These are phyloP conservation scores for Xanthoconium purpureum DNA, from an alignment of 768 basidiomycete genomes.

Conservation along the genomic window DNA sequence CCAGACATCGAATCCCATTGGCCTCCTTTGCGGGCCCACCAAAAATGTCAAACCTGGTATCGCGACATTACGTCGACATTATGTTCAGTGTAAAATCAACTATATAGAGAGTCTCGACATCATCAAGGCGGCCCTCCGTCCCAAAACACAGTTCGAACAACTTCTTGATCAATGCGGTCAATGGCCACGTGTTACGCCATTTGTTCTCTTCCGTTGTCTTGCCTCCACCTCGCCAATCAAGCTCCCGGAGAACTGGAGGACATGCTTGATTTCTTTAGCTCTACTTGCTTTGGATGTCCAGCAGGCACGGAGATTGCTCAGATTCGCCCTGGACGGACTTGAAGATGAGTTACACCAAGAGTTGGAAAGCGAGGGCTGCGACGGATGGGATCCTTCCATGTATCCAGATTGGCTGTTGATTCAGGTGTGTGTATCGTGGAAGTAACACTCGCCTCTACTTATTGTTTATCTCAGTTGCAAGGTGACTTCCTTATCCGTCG, in stretches of 20 bases:
- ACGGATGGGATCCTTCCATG: neutral
- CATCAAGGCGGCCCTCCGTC: neutral
- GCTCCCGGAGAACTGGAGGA: neutral
- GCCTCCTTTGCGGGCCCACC: too few relatives aligned
- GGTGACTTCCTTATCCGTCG: neutral
- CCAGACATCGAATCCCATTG: neutral
- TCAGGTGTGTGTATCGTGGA: too few relatives aligned
- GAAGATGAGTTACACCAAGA: neutral
- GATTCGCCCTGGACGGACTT: neutral
- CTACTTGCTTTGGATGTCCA: neutral
- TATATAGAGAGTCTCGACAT: neutral
- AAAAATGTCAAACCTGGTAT: too few relatives aligned
- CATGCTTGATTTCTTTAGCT: neutral
- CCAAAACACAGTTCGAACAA: neutral
- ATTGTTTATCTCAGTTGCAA: too few relatives aligned
- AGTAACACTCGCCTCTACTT: too few relatives aligned
- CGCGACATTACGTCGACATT: neutral
- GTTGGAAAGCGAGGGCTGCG: neutral
- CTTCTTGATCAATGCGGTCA: neutral
- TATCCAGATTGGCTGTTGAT: neutral
- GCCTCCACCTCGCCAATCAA: neutral
- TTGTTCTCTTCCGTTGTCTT: neutral
- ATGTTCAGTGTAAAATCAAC: neutral
- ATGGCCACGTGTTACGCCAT: neutral
- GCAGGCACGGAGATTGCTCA: neutral